Evolutionary conservation across 768 basidiomycete genomes (phyloP).

Genomic region (Mycena haematopus): DNA sequence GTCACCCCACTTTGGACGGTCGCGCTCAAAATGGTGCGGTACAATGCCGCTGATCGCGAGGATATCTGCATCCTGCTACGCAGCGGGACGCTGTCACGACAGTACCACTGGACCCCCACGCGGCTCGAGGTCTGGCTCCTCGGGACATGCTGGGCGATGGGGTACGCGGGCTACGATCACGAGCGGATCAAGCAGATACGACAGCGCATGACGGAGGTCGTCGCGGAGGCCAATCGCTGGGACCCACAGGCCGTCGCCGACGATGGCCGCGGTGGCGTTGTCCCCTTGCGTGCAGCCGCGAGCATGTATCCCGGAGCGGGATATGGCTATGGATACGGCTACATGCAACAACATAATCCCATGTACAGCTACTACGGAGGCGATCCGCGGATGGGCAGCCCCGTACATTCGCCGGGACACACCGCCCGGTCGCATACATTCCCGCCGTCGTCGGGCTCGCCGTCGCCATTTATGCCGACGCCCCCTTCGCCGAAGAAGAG

Average conservation of each 20-base stretch:
- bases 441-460: conserved; percentile 7
- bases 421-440: conserved; percentile 13
- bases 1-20: conserved; percentile 78
- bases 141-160: conserved; percentile 68
- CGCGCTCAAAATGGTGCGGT: conserved; percentile 75
- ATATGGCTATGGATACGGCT: not conserved
- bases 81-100: conserved; percentile 59
- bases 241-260: conserved; percentile 25
- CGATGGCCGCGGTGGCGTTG: conserved; percentile 23
- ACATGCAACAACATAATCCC: conserved; percentile 7
- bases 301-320: not conserved
- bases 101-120: conserved; percentile 60
- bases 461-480: conserved; percentile 10
- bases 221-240: conserved; percentile 37
- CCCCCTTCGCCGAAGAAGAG: conserved; percentile 12
- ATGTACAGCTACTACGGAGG: conserved; percentile 1
- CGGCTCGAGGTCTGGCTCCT: conserved; percentile 64
- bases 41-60: conserved; percentile 63
- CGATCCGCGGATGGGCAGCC: conserved; percentile 5
- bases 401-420: not conserved
- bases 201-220: conserved; percentile 60
- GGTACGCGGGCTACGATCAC: conserved; percentile 56
- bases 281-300: conserved; percentile 11
- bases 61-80: conserved; percentile 75
- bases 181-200: conserved; percentile 52